Evolutionary conservation across 2,329 filamentous ascomycete species (phyloP), one percentile per base, ranked within the genome.

Genomic region (Myriangium duriaei): DNA sequence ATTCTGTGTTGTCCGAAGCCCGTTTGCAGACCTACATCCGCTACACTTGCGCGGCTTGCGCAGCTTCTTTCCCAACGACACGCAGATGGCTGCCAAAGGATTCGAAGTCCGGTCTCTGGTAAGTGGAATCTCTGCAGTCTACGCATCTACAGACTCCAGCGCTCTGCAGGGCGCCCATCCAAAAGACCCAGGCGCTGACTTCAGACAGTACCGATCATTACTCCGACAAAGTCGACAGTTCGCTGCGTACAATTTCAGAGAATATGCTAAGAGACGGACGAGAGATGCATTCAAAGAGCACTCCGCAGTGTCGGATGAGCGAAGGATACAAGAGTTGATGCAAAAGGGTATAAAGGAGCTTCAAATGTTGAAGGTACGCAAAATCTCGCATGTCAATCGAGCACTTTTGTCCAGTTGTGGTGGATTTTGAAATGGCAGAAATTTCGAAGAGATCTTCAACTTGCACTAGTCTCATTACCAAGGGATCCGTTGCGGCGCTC

Each of bases 221-320:
- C 69, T 96, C 53, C 81, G 87, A 51, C 81, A 91, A 60, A 78
- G 85, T 45, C 71, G 72, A 45, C 82, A 94, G 55, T 96, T 98
- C 61, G 75, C 85, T 45, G 76, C 81, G 50, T 98, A 96, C 69
- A 98, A 96, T 65, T 98, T 95, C 71, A 77, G 91, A 64, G 88
- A 95, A 60, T 98, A 98, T 62, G 87, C 91, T 38, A 81, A 79
- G 62, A 79, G 91, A 56, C 76, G 88, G 60, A 94, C 91, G 57
- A 74, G 74, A 58, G 91, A 96, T 67, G 79, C 84, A 4, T 98
- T 96, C 62, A 74, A 81, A 51, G 85, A 93, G 59, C 72, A 92
- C 60, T 72, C 75, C 60, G 57, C 62, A 40, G 79, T 85, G 52
- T 65, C 74, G 32, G 91, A 95, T 55, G 70, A 75, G 47, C 70